phyloP scores from a whole-genome alignment of 1,139 yeast genomes.

The Magnusiomyces tetraspermus region DNA sequence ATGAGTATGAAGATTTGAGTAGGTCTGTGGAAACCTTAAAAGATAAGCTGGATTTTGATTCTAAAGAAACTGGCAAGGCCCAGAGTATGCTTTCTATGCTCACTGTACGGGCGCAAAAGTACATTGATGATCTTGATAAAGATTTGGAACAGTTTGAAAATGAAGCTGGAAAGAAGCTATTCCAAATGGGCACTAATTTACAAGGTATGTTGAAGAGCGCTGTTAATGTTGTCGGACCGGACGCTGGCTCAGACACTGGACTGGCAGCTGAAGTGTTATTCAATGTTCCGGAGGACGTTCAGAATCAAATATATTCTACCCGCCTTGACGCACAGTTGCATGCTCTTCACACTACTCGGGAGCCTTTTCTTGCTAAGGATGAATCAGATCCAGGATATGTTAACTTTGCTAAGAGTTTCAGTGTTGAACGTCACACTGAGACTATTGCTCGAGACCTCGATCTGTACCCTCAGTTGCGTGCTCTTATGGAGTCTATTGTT shows the following conservation, averaged over 20 bases:
- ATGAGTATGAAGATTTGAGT: neutral
- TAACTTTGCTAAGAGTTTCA: conserved; percentile 31
- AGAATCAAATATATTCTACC: conserved; percentile 38
- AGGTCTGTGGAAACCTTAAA: neutral
- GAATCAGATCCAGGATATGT: conserved; percentile 31
- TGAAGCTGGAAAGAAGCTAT: conserved; percentile 50
- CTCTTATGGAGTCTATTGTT: conserved; percentile 55
- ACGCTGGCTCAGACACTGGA: conserved; percentile 7
- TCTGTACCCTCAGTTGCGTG: conserved; percentile 45
- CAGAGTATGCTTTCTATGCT: conserved; percentile 30
- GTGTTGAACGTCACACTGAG: conserved; percentile 44
- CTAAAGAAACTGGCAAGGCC: conserved; percentile 7
- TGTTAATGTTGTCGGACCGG: conserved; percentile 36
- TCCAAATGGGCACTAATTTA: conserved; percentile 41
- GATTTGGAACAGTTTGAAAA: conserved; percentile 60
- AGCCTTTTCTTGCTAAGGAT: conserved; percentile 32
- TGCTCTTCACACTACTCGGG: conserved; percentile 41
- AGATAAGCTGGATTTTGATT: neutral
- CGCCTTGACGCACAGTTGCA: conserved; percentile 53
- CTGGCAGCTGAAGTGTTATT: conserved; percentile 37
- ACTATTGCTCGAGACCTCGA: conserved; percentile 44
- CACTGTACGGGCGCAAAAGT: conserved; percentile 42
- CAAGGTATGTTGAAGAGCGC: conserved; percentile 45
- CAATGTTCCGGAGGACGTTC: conserved; percentile 35
- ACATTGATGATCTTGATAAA: conserved; percentile 57